Percentiles rank a stretch among this genome's conserved stretches.
These are phyloP conservation scores for Mercurialis annua DNA, from an alignment of 345 rosid genomes.

Conservation along the genomic window DNA sequence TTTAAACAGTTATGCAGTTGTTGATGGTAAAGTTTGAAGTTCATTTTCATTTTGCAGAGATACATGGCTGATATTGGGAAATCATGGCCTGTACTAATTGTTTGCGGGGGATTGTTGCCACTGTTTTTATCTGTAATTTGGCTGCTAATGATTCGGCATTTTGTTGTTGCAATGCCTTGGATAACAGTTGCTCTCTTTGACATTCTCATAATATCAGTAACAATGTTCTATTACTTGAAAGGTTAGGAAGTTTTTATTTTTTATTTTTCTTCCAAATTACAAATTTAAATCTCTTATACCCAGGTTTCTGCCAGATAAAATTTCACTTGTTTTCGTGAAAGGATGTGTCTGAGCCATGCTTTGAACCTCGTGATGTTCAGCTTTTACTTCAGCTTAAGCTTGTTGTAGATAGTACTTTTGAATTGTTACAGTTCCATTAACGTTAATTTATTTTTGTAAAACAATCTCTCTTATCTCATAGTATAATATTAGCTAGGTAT, in stretches of 20 bases:
- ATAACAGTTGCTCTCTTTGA: constrained; percentile 82
- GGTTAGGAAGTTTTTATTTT: constrained; percentile 40
- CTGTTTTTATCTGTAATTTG: constrained; percentile 83
- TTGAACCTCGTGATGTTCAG: constrained; percentile 5
- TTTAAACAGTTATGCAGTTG: background rate
- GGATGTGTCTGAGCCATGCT: background rate
- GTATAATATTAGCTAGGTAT: background rate
- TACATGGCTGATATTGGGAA: constrained; percentile 93
- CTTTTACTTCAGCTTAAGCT: background rate
- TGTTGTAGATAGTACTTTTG: background rate
- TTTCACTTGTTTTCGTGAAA: background rate
- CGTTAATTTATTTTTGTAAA: background rate
- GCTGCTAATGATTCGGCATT: constrained; percentile 87
- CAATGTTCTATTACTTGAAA: constrained; percentile 82
- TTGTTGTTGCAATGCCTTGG: constrained; percentile 98
- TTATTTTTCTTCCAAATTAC: background rate
- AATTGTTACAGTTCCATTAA: background rate
- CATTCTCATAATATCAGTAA: constrained; percentile 71
- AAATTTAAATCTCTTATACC: background rate
- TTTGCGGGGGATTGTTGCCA: constrained; percentile 92
- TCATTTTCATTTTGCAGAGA: constrained; percentile 48
- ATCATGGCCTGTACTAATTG: constrained; percentile 91
- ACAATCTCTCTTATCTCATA: background rate
- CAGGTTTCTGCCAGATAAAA: background rate
- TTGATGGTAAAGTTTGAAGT: constrained; percentile 12